Evolutionary conservation across 2,329 filamentous ascomycete species (phyloP).

Genomic region (Capronia americana): DNA sequence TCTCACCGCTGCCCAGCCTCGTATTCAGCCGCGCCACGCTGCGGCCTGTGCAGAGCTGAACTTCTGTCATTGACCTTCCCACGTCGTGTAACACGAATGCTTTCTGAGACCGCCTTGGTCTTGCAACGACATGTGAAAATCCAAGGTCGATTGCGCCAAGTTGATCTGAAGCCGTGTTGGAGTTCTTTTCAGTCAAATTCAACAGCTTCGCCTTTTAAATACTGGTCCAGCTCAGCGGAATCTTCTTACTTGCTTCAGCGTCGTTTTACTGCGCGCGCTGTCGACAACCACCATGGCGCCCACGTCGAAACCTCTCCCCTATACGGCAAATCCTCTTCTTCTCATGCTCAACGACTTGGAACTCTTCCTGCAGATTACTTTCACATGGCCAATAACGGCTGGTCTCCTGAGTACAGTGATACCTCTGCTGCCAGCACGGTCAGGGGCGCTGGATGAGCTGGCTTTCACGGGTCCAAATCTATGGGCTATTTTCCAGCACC

Average conservation of each 20-base stretch:
- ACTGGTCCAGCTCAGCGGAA: no score
- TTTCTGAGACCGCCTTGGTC: background rate
- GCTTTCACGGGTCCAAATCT: constrained; percentile 54
- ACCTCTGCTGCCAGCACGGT: constrained; percentile 61
- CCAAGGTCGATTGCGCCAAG: background rate
- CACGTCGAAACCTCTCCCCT: constrained; percentile 45
- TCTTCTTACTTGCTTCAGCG: constrained; percentile 6
- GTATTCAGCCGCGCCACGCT: constrained; percentile 16
- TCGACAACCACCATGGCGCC: constrained; percentile 42
- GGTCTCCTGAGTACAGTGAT: constrained; percentile 65
- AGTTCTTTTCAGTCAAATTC: background rate
- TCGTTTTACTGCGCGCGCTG: constrained; percentile 42
- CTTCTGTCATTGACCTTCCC: background rate
- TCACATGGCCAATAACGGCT: constrained; percentile 33
- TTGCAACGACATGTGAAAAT: constrained; percentile 22
- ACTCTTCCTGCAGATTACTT: constrained; percentile 45
- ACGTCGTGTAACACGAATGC: constrained; percentile 2
- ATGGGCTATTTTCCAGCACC: constrained; percentile 64
- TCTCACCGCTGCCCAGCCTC: constrained; percentile 16
- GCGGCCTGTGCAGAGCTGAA: constrained; percentile 13
- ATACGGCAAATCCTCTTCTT: constrained; percentile 48
- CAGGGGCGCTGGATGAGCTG: constrained; percentile 67
- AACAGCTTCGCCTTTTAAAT: background rate
- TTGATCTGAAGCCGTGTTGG: background rate
- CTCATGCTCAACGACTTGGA: constrained; percentile 50